These are phyloP conservation scores for Conoideocrella luteorostrata DNA, from an alignment of 2,329 filamentous ascomycete genomes.

Conservation along the genomic window DNA sequence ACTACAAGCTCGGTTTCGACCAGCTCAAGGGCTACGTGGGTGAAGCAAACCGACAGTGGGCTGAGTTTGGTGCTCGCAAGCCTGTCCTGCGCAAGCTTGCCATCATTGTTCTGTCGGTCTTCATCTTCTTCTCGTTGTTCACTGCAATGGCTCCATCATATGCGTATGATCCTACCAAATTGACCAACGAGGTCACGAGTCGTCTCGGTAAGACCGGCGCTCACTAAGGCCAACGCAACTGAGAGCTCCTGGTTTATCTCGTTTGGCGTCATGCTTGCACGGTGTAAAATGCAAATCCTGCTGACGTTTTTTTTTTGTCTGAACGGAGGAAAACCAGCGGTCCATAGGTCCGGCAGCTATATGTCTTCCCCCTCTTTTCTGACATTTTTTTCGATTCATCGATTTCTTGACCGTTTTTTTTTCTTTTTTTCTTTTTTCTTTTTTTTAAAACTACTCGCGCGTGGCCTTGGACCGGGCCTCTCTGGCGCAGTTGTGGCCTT, in stretches of 20 bases:
- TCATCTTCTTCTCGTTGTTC: constrained; percentile 65
- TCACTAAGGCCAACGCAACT: constrained; percentile 8
- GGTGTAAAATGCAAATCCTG: neutral
- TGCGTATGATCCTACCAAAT: constrained; percentile 46
- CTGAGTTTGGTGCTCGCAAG: constrained; percentile 72
- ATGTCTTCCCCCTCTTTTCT: neutral
- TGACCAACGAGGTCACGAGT: constrained; percentile 41
- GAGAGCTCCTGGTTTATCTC: neutral
- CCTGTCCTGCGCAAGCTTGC: constrained; percentile 74
- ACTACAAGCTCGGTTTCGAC: constrained; percentile 81
- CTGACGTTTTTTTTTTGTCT: neutral
- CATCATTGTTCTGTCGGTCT: constrained; percentile 56
- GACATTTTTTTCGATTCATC: neutral
- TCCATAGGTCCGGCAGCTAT: too few species aligned
- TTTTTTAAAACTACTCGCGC: constrained; percentile 14
- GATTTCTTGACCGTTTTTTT: neutral
- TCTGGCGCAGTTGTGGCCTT: constrained; percentile 13
- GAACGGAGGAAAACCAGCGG: too few species aligned
- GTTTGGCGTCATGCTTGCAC: neutral
- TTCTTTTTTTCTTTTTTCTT: constrained; percentile 13
- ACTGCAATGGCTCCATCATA: constrained; percentile 59
- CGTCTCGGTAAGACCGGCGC: constrained; percentile 37
- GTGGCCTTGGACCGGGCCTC: constrained; percentile 10
- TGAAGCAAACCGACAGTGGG: constrained; percentile 71
- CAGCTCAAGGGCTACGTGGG: constrained; percentile 73